phyloP scores from a whole-genome alignment of 805 yeast genomes.

The Myxozyma monticola region DNA sequence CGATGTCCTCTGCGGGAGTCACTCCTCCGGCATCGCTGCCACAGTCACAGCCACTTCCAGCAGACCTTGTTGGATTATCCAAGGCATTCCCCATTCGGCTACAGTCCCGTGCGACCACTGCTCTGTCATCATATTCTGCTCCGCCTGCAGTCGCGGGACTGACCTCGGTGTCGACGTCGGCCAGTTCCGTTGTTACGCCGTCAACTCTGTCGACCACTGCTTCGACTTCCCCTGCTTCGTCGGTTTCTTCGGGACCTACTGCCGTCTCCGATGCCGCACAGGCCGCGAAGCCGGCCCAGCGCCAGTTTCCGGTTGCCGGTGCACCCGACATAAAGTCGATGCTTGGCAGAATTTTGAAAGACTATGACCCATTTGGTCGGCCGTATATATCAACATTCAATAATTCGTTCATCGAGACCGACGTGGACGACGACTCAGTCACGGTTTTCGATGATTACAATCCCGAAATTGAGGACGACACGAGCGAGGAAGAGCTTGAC shows the following conservation, averaged over 20 bases:
- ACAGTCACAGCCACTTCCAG: constrained; percentile 2
- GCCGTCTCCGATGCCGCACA: neutral
- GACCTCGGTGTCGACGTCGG: constrained; percentile 10
- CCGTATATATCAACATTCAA: constrained; percentile 19
- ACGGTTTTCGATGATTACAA: constrained; percentile 34
- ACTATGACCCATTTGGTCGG: constrained; percentile 22
- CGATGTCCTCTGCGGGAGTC: neutral
- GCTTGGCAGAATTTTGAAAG: constrained; percentile 20
- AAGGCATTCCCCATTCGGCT: constrained; percentile 27
- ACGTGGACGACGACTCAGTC: constrained; percentile 26
- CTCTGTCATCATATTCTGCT: constrained; percentile 28
- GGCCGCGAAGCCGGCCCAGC: neutral
- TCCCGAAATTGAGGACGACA: constrained; percentile 32
- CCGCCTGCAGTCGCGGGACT: constrained; percentile 6
- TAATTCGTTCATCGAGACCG: constrained; percentile 30
- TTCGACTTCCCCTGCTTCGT: constrained; percentile 17
- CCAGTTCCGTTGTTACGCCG: constrained; percentile 12
- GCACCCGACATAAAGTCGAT: constrained; percentile 20
- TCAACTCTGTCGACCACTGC: constrained; percentile 8
- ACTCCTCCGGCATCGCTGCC: neutral
- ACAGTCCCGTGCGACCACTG: constrained; percentile 34
- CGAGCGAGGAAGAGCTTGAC: constrained; percentile 32
- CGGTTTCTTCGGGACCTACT: constrained; percentile 16
- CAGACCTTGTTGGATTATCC: constrained; percentile 24
- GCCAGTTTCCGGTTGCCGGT: neutral